These are phyloP conservation scores for Phaffia tasmanica DNA, from an alignment of 768 basidiomycete genomes.

Conservation along the genomic window DNA sequence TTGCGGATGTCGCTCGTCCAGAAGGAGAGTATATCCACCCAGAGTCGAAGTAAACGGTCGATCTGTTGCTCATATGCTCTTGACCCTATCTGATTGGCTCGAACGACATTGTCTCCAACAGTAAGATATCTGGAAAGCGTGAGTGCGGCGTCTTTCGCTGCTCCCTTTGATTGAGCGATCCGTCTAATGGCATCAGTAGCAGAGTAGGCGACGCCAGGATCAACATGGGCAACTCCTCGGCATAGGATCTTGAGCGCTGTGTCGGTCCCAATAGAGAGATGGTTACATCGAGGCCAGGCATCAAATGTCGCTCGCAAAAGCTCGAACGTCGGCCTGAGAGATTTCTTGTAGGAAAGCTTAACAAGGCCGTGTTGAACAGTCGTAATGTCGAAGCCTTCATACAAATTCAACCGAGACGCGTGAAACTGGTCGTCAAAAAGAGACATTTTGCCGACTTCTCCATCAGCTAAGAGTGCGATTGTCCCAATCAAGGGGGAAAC, in stretches of 20 bases:
- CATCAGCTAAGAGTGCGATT: slow-evolving; percentile 52
- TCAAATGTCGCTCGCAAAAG: slow-evolving; percentile 67
- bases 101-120: slow-evolving; percentile 51
- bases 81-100: slow-evolving; percentile 47
- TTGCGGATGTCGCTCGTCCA: slow-evolving; percentile 46
- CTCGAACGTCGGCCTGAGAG: slow-evolving; percentile 52
- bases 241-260: slow-evolving; percentile 69
- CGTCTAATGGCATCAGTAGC: slow-evolving; percentile 59
- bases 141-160: slow-evolving; percentile 49
- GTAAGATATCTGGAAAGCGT: slow-evolving; percentile 64
- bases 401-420: neutral
- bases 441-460: slow-evolving; percentile 60
- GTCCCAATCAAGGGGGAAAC: slow-evolving; percentile 49
- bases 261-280: slow-evolving; percentile 41
- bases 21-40: slow-evolving; percentile 58
- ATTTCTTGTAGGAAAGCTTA: slow-evolving; percentile 55
- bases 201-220: slow-evolving; percentile 59
- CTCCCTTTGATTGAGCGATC: slow-evolving; percentile 46
- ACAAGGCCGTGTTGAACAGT: slow-evolving; percentile 39
- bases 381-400: neutral
- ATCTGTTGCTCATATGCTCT: slow-evolving; percentile 52
- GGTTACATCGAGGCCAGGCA: slow-evolving; percentile 68
- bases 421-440: slow-evolving; percentile 67
- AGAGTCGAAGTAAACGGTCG: slow-evolving; percentile 55
- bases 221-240: slow-evolving; percentile 71